Conservation (phyloP, 2,329 filamentous ascomycete genomes). For the Basipetospora chlamydospora region DNA sequence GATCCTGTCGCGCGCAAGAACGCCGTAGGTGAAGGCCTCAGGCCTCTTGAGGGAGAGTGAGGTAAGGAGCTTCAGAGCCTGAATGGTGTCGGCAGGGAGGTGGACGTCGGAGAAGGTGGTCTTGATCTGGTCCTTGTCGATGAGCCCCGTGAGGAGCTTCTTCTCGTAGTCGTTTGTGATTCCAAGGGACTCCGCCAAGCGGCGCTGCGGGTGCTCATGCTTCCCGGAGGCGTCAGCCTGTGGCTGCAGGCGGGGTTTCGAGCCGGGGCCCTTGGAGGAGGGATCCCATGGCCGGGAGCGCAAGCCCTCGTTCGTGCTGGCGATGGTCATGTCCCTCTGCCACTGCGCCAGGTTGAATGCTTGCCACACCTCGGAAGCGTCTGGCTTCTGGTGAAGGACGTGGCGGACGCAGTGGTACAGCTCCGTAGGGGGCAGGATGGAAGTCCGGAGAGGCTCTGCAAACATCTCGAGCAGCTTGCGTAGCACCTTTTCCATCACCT, state of each 20-base stretch:
- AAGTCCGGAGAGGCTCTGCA: slow-evolving; percentile 14
- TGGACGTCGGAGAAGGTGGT: slow-evolving; percentile 84
- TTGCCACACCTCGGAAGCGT: slow-evolving; percentile 5
- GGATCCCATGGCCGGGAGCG: neutral
- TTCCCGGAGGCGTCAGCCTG: too few species aligned
- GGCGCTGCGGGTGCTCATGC: neutral
- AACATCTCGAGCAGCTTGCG: slow-evolving; percentile 4
- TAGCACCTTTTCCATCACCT: slow-evolving; percentile 3
- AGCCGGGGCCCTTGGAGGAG: neutral
- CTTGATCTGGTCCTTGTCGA: slow-evolving; percentile 66
- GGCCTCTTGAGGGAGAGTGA: slow-evolving; percentile 75
- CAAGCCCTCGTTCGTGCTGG: slow-evolving; percentile 4
- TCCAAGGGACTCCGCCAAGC: neutral
- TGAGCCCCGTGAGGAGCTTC: slow-evolving; percentile 65
- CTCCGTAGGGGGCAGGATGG: slow-evolving; percentile 23
- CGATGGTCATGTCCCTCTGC: slow-evolving; percentile 4
- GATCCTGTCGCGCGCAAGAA: slow-evolving; percentile 80
- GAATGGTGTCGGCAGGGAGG: slow-evolving; percentile 66
- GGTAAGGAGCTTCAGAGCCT: slow-evolving; percentile 77
- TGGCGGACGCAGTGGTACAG: slow-evolving; percentile 22
- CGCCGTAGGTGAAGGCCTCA: slow-evolving; percentile 91
- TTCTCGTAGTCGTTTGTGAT: slow-evolving; percentile 48
- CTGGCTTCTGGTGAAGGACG: slow-evolving; percentile 6
- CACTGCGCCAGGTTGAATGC: slow-evolving; percentile 7
- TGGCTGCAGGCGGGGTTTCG: too few species aligned